Evolutionary conservation across 345 rosid genomes (phyloP).

Genomic region (sweet orange (Citrus sinensis)): DNA sequence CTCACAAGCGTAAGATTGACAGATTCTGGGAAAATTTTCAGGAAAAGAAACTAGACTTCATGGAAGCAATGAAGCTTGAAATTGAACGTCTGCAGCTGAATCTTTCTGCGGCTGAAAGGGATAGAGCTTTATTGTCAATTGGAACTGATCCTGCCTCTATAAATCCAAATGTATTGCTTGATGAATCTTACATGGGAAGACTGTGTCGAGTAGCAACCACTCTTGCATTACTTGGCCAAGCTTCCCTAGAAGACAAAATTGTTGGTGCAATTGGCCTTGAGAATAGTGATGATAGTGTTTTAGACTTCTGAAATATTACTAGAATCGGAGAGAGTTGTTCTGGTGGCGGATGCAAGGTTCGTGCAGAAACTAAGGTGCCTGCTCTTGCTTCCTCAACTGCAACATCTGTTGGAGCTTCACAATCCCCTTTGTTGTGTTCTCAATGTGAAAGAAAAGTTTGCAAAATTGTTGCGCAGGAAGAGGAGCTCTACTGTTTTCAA

Average conservation of each 20-base stretch:
- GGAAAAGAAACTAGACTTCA: slow-evolving; percentile 65
- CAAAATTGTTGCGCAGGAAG: slow-evolving; percentile 84
- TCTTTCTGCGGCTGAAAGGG: slow-evolving; percentile 95
- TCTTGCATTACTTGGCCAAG: slow-evolving; percentile 83
- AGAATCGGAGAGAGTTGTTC: slow-evolving; percentile 62
- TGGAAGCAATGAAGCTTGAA: slow-evolving; percentile 85
- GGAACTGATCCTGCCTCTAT: slow-evolving; percentile 94
- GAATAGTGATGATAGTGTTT: slow-evolving; percentile 43
- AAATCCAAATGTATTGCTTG: slow-evolving; percentile 75
- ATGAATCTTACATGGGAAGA: slow-evolving; percentile 68
- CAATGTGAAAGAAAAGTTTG: slow-evolving; percentile 77
- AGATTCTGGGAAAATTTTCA: slow-evolving; percentile 30
- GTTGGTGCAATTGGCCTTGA: slow-evolving; percentile 76
- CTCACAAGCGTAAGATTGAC: slow-evolving; percentile 10
- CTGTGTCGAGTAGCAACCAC: slow-evolving; percentile 61
- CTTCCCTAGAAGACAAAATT: slow-evolving; percentile 79
- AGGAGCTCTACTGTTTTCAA: slow-evolving; percentile 77
- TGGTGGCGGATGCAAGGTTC: slow-evolving; percentile 67
- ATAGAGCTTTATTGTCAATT: slow-evolving; percentile 80
- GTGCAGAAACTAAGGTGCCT: slow-evolving; percentile 48
- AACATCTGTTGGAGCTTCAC: slow-evolving; percentile 36
- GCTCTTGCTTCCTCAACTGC: slow-evolving; percentile 29
- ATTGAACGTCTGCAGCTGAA: slow-evolving; percentile 81
- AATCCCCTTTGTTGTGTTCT: slow-evolving; percentile 52
- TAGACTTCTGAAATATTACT: slow-evolving; percentile 82